These are phyloP conservation scores for Rhipidocladum racemiflorum DNA, from an alignment of 176 grass and related monocot genomes.

Conservation along the genomic window DNA sequence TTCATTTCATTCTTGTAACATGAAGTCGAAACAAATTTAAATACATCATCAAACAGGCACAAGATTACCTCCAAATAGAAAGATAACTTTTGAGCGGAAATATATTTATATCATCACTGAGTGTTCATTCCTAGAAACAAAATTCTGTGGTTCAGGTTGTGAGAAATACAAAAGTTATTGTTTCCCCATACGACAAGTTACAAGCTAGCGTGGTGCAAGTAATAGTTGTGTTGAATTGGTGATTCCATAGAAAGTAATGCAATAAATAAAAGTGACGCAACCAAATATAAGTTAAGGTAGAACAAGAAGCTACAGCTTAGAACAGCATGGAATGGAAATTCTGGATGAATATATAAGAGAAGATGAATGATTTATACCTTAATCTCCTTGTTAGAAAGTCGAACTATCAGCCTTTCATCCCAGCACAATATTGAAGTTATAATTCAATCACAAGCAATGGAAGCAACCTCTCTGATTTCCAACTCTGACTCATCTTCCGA, in stretches of 20 bases:
- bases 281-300: background rate
- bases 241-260: background rate
- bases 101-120: background rate
- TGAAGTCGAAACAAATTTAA: background rate
- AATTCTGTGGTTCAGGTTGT: background rate
- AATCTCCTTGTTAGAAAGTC: constrained; percentile 76
- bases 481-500: constrained; percentile 47
- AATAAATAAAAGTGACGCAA: background rate
- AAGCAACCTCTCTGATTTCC: constrained; percentile 56
- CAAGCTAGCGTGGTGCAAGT: constrained; percentile 5
- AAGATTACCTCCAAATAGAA: background rate
- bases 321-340: background rate
- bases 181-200: constrained; percentile 1
- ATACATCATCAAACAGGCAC: background rate
- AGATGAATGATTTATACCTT: constrained; percentile 47
- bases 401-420: constrained; percentile 68
- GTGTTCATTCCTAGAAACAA: constrained; percentile 8
- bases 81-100: background rate
- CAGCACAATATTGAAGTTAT: constrained; percentile 74
- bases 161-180: background rate
- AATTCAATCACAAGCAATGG: constrained; percentile 70
- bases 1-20: background rate
- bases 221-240: background rate
- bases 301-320: background rate
- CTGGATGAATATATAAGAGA: background rate